A percentile compares a stretch with the other conserved stretches of the same genome.
Conservation (phyloP, 768 basidiomycete genomes). For the Leccinum variicolor region DNA sequence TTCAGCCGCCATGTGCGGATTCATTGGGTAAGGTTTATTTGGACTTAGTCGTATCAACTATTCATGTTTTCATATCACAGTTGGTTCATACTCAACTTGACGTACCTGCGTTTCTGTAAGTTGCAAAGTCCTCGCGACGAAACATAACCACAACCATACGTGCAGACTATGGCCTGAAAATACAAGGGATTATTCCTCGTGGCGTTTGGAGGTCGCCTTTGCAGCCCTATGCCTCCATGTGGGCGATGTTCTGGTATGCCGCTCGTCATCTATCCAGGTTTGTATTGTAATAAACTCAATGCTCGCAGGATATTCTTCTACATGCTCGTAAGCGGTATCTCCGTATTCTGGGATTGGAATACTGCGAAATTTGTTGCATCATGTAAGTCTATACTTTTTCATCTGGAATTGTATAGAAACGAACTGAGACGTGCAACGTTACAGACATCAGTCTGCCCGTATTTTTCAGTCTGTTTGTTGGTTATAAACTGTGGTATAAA, state of each 20-base stretch:
- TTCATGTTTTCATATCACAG: slow-evolving; percentile 45
- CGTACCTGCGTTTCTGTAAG: slow-evolving; percentile 70
- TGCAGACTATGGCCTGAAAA: slow-evolving; percentile 14
- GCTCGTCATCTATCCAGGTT: slow-evolving; percentile 18
- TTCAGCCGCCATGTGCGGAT: slow-evolving; percentile 56
- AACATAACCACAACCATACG: slow-evolving; percentile 31
- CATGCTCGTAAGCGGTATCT: slow-evolving; percentile 53
- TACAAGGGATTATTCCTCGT: slow-evolving; percentile 51
- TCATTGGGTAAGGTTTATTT: slow-evolving; percentile 36
- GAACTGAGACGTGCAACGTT: background rate
- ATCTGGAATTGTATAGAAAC: background rate
- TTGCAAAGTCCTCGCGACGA: slow-evolving; percentile 1
- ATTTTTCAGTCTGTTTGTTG: slow-evolving; percentile 43
- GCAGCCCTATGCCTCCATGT: slow-evolving; percentile 68
- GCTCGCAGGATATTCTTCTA: slow-evolving; percentile 38
- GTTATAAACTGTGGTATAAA: slow-evolving; percentile 37
- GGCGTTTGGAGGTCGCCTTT: slow-evolving; percentile 60
- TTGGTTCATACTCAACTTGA: slow-evolving; percentile 67
- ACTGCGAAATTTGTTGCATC: slow-evolving; percentile 46
- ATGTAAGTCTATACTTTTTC: slow-evolving; percentile 28
- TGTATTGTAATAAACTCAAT: background rate
- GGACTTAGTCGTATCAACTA: slow-evolving; percentile 38
- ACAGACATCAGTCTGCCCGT: slow-evolving; percentile 38
- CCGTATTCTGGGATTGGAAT: slow-evolving; percentile 63
- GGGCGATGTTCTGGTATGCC: slow-evolving; percentile 67